These are phyloP conservation scores for Teunomyces tritomae DNA, from an alignment of 805 yeast genomes.

Conservation along the genomic window DNA sequence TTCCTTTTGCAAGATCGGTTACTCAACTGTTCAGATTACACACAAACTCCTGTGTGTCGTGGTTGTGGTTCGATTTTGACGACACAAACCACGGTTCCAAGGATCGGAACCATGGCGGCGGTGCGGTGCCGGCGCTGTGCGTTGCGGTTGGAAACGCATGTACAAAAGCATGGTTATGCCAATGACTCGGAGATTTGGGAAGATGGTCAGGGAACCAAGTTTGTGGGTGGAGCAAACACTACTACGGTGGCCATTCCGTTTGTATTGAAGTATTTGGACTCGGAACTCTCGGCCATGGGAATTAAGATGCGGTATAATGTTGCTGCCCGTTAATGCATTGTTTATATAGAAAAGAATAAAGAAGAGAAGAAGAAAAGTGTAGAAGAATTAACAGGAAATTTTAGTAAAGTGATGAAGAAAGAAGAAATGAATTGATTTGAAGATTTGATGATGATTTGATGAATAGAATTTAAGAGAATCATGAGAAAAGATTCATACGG, in stretches of 20 bases:
- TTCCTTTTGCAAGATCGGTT: constrained; percentile 91
- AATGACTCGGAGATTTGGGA: constrained; percentile 87
- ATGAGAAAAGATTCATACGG: too few relatives aligned
- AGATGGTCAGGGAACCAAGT: constrained; percentile 91
- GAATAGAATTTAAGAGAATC: too few relatives aligned
- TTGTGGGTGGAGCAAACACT: constrained; percentile 90
- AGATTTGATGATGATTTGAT: too few relatives aligned
- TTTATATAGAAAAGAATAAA: background rate
- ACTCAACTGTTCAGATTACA: constrained; percentile 91
- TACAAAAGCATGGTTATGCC: constrained; percentile 45
- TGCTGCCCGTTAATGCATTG: constrained; percentile 18
- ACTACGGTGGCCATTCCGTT: constrained; percentile 96
- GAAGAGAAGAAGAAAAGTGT: too few relatives aligned
- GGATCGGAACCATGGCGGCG: constrained; percentile 77
- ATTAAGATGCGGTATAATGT: constrained; percentile 88
- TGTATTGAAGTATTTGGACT: constrained; percentile 90
- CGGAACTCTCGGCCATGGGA: constrained; percentile 97
- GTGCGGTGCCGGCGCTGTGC: constrained; percentile 93
- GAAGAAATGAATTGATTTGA: too few relatives aligned
- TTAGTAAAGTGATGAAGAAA: too few relatives aligned
- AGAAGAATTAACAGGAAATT: too few relatives aligned
- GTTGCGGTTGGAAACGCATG: constrained; percentile 56
- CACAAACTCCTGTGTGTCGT: constrained; percentile 87
- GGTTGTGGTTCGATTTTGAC: constrained; percentile 90
- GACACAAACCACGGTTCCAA: constrained; percentile 87